Evolutionary conservation across 257 asterid genomes (phyloP), one percentile per base, ranked within the genome.

Genomic region (Gentiana macrophylla): DNA sequence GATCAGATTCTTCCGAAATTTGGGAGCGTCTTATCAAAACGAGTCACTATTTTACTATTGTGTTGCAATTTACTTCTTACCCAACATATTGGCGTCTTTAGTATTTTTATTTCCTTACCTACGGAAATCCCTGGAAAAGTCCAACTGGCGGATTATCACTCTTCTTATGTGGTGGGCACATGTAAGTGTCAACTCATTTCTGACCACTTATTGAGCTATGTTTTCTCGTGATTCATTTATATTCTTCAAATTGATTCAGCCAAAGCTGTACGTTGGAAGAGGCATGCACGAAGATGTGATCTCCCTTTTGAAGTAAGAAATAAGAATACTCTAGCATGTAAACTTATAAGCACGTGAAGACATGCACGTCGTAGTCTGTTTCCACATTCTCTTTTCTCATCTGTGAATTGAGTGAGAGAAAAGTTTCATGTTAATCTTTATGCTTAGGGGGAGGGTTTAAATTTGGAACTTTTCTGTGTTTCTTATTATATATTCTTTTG

Each of bases 261-360:
- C 97, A 43, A 88, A 88, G 81, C 78, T 83, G 57, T 92, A 85
- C 61, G 79, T 92, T 70, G 99, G 97, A 80, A 83, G 99, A 84
- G 99, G 99, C 74, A 88, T 92, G 99, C 99, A 88, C 38, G 99
- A 92, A 76, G 99, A 81, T 73, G 79, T 77, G 73, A 64, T 88
- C 49, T 76, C 99, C 70, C 95, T 92, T 70, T 71, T 81, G 53
- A 91, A 87, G 98, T 91, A 83, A 84, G 96, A 74, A 54, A 60
- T 35, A 52, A 50, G 60, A 50, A 58, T 24, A 57, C 55, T 35
- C 35, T 49, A 66, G 62, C 24, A 8, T 35, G 56, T 35, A 41
- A 11, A 41, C 10, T 5, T 41, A 41, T 41, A 41, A 41, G 46
- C 46, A 41, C 9, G 9, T 41, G 9, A 10, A 2, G 8, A 41